Evolutionary conservation across 2,329 filamentous ascomycete genomes (phyloP).

Genomic region (Xylariales sp.): DNA sequence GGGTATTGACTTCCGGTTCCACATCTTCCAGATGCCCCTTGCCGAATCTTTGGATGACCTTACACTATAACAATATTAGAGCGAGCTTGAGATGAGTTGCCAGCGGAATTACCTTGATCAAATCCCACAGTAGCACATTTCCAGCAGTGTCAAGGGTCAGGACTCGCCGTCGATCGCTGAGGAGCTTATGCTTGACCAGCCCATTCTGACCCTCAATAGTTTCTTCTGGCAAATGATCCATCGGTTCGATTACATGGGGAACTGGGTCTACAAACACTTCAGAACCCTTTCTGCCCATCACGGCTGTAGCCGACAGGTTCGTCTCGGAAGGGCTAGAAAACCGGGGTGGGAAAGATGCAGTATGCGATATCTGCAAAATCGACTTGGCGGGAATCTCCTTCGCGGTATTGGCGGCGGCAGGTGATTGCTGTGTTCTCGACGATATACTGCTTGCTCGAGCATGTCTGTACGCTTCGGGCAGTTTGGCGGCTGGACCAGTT

Average conservation of each 20-base stretch:
- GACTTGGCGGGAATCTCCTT: conserved; percentile 73
- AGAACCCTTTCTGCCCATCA: conserved; percentile 51
- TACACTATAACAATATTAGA: conserved; percentile 54
- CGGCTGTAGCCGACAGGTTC: conserved; percentile 33
- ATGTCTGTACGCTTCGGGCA: conserved; percentile 50
- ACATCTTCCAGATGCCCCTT: conserved; percentile 94
- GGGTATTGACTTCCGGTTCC: conserved; percentile 77
- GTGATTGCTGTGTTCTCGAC: conserved; percentile 30
- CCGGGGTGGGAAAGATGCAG: conserved; percentile 66
- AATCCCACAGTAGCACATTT: conserved; percentile 91
- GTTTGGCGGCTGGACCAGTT: conserved; percentile 65
- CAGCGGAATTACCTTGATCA: conserved; percentile 63
- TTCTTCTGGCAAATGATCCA: conserved; percentile 66
- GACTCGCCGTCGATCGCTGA: conserved; percentile 86
- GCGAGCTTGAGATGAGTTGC: not conserved
- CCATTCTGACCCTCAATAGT: conserved; percentile 94
- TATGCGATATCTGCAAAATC: conserved; percentile 78
- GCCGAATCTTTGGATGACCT: conserved; percentile 85
- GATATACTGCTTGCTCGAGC: conserved; percentile 36
- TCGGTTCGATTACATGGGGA: conserved; percentile 50
- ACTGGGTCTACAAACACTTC: conserved; percentile 50
- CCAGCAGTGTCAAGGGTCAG: conserved; percentile 92
- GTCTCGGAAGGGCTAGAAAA: conserved; percentile 51
- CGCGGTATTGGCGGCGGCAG: conserved; percentile 26
- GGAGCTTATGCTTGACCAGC: conserved; percentile 83